A percentile compares a stretch with the other conserved stretches of the same genome.
These are phyloP conservation scores for Sugiyamaella xylanicola DNA, from an alignment of 1,139 yeast genomes.

Conservation along the genomic window DNA sequence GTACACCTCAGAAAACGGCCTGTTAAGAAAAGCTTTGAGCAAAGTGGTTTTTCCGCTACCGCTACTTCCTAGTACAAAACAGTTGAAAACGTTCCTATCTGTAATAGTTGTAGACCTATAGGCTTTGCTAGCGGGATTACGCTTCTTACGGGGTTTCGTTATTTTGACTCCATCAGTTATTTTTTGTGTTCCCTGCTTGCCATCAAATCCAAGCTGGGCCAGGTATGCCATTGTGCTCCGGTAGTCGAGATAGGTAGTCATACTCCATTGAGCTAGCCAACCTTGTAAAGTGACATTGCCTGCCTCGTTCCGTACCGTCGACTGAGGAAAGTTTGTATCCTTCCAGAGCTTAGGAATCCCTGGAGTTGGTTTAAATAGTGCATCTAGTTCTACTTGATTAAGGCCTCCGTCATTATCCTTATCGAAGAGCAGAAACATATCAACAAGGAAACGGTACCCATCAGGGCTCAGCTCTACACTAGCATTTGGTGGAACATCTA, in stretches of 20 bases:
- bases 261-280: slow-evolving; percentile 98
- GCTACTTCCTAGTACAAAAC: slow-evolving; percentile 83
- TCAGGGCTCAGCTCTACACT: slow-evolving; percentile 90
- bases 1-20: slow-evolving; percentile 69
- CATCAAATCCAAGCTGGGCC: slow-evolving; percentile 85
- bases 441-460: slow-evolving; percentile 92
- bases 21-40: slow-evolving; percentile 75
- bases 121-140: slow-evolving; percentile 52
- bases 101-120: slow-evolving; percentile 65
- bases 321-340: slow-evolving; percentile 78
- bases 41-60: slow-evolving; percentile 83
- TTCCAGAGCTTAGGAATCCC: slow-evolving; percentile 88
- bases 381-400: slow-evolving; percentile 65
- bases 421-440: slow-evolving; percentile 81
- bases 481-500: slow-evolving; percentile 75
- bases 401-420: slow-evolving; percentile 95
- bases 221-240: slow-evolving; percentile 82
- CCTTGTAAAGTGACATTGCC: slow-evolving; percentile 93
- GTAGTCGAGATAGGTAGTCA: slow-evolving; percentile 87
- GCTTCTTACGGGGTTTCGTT: slow-evolving; percentile 73
- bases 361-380: slow-evolving; percentile 83
- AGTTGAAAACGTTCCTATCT: slow-evolving; percentile 89
- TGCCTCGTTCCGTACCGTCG: slow-evolving; percentile 85
- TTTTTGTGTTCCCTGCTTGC: slow-evolving; percentile 41
- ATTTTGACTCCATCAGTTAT: slow-evolving; percentile 67